Evolutionary conservation across 768 basidiomycete species (phyloP).

Genomic region (Lactarius sanguifluus): DNA sequence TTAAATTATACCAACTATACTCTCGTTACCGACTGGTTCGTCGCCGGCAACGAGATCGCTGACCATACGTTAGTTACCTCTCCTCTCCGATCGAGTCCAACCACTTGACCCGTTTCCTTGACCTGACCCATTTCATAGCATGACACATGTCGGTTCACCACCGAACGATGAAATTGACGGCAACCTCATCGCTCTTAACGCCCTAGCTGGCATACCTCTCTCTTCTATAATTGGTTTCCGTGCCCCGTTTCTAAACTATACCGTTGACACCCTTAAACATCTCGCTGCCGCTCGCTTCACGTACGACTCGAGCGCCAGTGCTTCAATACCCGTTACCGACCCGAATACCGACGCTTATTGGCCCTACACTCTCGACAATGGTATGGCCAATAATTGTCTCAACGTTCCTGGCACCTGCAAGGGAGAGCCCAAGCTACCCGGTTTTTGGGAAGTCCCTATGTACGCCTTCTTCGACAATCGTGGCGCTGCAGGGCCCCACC

Average conservation of each 20-base stretch:
- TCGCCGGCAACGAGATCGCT: constrained; percentile 81
- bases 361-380: constrained; percentile 81
- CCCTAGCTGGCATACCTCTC: constrained; percentile 74
- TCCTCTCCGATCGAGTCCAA: background rate
- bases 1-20: constrained; percentile 75
- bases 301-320: constrained; percentile 65
- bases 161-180: constrained; percentile 68
- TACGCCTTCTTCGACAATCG: constrained; percentile 68
- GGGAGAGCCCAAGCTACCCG: constrained; percentile 69
- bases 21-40: constrained; percentile 76
- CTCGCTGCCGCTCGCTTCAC: constrained; percentile 59
- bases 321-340: constrained; percentile 66
- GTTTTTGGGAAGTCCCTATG: constrained; percentile 87
- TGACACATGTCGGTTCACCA: constrained; percentile 74
- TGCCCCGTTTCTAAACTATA: constrained; percentile 72
- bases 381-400: constrained; percentile 77
- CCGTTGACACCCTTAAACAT: constrained; percentile 56
- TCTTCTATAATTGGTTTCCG: constrained; percentile 68
- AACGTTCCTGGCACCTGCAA: constrained; percentile 54
- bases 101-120: background rate
- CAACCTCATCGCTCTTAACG: constrained; percentile 75
- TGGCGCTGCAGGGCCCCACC: constrained; percentile 56
- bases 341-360: constrained; percentile 71
- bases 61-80: constrained; percentile 61
- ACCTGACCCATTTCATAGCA: constrained; percentile 42